Evolutionary conservation across 169 alveolate species (phyloP).

Genomic region (Plasmodium knowlesi): DNA sequence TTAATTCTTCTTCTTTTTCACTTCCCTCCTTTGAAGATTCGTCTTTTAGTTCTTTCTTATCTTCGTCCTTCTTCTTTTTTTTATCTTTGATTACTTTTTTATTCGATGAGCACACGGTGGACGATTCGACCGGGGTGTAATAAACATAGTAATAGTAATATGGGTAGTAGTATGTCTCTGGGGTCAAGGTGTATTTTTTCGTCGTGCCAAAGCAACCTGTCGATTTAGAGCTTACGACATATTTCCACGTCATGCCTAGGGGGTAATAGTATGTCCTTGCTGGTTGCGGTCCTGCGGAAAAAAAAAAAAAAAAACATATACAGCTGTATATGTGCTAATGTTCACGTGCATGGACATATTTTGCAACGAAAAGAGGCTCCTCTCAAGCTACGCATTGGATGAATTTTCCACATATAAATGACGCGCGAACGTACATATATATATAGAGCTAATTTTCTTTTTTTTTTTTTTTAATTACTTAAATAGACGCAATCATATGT

Average conservation of each 20-base stretch:
- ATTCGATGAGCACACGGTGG: not conserved
- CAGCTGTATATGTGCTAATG: not conserved
- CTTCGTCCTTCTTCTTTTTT: conserved; percentile 17
- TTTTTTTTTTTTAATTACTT: conserved; percentile 24
- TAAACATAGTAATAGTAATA: conserved; percentile 43
- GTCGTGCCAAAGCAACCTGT: conserved; percentile 47
- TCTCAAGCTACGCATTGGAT: not conserved
- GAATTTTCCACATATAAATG: not conserved
- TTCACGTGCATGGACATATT: not conserved
- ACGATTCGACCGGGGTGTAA: not conserved
- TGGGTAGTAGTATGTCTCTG: conserved; percentile 37
- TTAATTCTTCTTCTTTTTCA: not conserved
- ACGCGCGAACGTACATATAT: not conserved
- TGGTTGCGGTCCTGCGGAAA: conserved; percentile 17
- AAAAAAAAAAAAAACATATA: not conserved
- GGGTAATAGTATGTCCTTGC: conserved; percentile 34
- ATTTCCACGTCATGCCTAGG: conserved; percentile 39
- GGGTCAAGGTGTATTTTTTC: conserved; percentile 34
- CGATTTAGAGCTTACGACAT: conserved; percentile 32
- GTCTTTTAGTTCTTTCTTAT: conserved; percentile 14
- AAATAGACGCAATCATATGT: conserved; percentile 33
- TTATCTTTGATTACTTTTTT: not conserved
- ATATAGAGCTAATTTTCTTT: not conserved
- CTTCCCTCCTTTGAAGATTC: not conserved
- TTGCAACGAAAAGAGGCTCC: not conserved